These are phyloP conservation scores for Pleurozium schreberi DNA, from an alignment of 225 moss, liverwort and hornwort genomes.

Conservation along the genomic window DNA sequence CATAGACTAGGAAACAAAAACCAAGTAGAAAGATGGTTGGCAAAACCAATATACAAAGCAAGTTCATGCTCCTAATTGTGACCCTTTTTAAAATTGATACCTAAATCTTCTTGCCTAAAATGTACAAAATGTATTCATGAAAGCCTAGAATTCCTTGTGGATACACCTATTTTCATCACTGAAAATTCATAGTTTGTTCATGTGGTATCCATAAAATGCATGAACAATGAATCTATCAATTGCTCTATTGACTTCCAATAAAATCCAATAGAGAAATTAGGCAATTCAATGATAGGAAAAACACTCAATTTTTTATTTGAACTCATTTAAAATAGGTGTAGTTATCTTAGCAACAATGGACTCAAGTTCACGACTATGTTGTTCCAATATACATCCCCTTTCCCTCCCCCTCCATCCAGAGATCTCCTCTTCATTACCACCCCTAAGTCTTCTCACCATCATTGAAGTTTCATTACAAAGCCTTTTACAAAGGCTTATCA, in stretches of 20 bases:
- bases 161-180: too few species aligned
- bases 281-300: background rate
- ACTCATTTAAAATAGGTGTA: background rate
- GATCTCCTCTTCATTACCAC: background rate
- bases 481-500: too few species aligned
- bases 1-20: background rate
- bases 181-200: background rate
- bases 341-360: background rate
- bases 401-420: background rate
- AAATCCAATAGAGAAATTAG: background rate
- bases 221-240: background rate
- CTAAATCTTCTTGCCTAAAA: background rate
- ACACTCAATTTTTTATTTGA: background rate
- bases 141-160: background rate
- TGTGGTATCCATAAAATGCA: background rate
- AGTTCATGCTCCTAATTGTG: background rate
- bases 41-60: background rate
- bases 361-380: rapidly evolving
- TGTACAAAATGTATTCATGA: background rate
- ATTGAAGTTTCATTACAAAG: background rate
- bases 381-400: background rate
- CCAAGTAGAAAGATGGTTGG: background rate
- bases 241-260: background rate
- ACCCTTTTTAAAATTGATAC: background rate
- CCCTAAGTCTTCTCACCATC: background rate